Evolutionary conservation across 805 yeast genomes (phyloP).

Genomic region (Sugiyamaella lignohabitans): DNA sequence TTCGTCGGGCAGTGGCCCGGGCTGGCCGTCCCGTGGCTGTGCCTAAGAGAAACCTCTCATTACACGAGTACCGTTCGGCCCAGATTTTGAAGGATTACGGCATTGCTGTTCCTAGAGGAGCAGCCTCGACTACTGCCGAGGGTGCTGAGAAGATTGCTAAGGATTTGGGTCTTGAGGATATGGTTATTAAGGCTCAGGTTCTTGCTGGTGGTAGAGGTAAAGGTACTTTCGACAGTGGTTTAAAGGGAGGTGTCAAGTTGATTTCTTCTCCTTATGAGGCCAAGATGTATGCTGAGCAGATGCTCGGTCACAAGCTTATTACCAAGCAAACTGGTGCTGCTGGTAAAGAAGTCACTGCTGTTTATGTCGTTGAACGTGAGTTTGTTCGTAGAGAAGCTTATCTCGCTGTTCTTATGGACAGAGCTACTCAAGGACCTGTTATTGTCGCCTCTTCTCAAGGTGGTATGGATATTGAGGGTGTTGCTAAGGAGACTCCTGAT

Average conservation of each 20-base stretch:
- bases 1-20: neutral
- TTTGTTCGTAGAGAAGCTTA: conserved; percentile 93
- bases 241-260: conserved; percentile 94
- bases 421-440: conserved; percentile 82
- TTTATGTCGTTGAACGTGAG: conserved; percentile 90
- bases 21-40: neutral
- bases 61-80: conserved; percentile 96
- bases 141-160: conserved; percentile 82
- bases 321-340: conserved; percentile 98
- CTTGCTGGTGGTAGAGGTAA: conserved; percentile 99
- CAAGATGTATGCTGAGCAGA: conserved; percentile 72
- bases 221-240: conserved; percentile 93
- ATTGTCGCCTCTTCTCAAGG: conserved; percentile 97
- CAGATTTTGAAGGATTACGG: conserved; percentile 75
- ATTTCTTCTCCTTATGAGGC: conserved; percentile 83
- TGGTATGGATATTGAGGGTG: conserved; percentile 99
- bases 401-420: conserved; percentile 90
- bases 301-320: conserved; percentile 88
- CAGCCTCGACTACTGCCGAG: conserved; percentile 82
- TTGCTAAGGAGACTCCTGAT: conserved; percentile 82
- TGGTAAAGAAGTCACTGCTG: conserved; percentile 96
- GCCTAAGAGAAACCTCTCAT: conserved; percentile 64
- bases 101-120: conserved; percentile 86
- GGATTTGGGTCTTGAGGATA: conserved; percentile 60
- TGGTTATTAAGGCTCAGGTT: conserved; percentile 97